Percentiles rank a stretch among this genome's conserved stretches.
phyloP scores from a whole-genome alignment of 2,329 filamentous ascomycete genomes.

The Diaporthe eres region DNA sequence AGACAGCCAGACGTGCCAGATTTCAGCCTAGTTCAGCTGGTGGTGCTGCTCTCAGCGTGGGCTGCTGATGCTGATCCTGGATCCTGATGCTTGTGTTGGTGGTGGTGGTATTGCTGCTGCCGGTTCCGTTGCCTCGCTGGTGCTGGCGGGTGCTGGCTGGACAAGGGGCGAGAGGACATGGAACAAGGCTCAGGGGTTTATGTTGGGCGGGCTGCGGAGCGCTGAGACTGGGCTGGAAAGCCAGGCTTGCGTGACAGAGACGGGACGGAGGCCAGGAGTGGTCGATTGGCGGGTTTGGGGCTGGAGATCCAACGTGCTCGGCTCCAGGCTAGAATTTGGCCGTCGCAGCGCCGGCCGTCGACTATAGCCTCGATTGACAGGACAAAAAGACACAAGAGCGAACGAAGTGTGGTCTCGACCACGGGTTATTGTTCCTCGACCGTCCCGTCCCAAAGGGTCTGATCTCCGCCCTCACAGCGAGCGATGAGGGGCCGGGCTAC shows the following conservation, averaged over 20 bases:
- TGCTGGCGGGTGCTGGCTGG: conserved; percentile 2
- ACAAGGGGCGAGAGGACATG: conserved; percentile 25
- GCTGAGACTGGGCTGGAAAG: conserved; percentile 19
- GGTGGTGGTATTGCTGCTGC: not conserved
- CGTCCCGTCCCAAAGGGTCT: not conserved
- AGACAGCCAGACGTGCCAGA: conserved; percentile 22
- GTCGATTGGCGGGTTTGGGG: conserved; percentile 22
- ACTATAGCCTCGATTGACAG: conserved; percentile 15
- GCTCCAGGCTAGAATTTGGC: conserved; percentile 26
- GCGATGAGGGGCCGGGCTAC: not conserved
- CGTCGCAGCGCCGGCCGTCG: conserved; percentile 30
- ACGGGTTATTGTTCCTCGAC: conserved; percentile 11
- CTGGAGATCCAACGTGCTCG: conserved; percentile 31
- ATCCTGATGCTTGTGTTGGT: not conserved
- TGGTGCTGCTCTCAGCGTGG: not conserved
- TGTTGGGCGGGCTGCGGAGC: conserved; percentile 7
- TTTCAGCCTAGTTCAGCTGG: not conserved
- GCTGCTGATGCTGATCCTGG: conserved; percentile 9
- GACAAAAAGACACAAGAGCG: not conserved
- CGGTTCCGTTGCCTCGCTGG: not conserved
- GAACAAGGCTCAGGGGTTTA: conserved; percentile 36
- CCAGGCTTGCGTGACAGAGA: conserved; percentile 28
- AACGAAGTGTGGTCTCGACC: conserved; percentile 11
- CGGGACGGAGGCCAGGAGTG: conserved; percentile 24
- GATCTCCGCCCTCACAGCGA: not conserved